A percentile compares a stretch with the other conserved stretches of the same genome.
These are phyloP conservation scores for Bombardia bombarda DNA, from an alignment of 495 filamentous ascomycete species.

Conservation along the genomic window DNA sequence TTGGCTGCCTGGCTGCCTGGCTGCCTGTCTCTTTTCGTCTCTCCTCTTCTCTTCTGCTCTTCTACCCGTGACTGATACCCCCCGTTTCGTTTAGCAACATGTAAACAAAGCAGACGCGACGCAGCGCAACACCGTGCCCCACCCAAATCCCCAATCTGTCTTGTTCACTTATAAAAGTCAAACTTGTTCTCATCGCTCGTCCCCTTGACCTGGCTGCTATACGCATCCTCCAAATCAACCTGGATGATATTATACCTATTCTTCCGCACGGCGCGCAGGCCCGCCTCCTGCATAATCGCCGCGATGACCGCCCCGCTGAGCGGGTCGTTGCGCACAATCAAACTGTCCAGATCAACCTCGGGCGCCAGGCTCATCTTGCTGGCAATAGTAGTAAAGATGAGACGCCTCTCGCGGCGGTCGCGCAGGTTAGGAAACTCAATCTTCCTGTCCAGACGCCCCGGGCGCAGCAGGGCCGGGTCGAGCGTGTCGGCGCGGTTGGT, in stretches of 20 bases:
- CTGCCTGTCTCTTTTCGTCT: too few species aligned
- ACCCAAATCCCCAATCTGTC: neutral
- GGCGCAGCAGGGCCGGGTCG: constrained; percentile 87
- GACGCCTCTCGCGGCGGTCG: constrained; percentile 83
- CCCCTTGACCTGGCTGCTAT: constrained; percentile 89
- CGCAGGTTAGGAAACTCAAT: constrained; percentile 93
- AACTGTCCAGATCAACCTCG: constrained; percentile 89
- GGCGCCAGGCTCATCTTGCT: constrained; percentile 93
- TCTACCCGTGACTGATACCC: too few species aligned
- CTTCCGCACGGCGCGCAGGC: constrained; percentile 89
- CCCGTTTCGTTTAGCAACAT: too few species aligned
- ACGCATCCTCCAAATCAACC: constrained; percentile 89
- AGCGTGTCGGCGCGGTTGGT: constrained; percentile 97
- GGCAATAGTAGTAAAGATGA: constrained; percentile 96
- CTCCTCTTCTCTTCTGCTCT: too few species aligned
- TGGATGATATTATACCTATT: constrained; percentile 99
- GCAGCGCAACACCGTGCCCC: too few species aligned
- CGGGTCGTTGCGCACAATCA: constrained; percentile 95
- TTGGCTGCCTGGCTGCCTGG: too few species aligned
- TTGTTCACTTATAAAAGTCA: constrained; percentile 57
- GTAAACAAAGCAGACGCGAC: too few species aligned
- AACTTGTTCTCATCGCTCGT: constrained; percentile 72
- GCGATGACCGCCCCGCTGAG: constrained; percentile 93
- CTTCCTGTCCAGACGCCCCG: constrained; percentile 92
- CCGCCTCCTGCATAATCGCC: constrained; percentile 98